Conservation (phyloP, 768 basidiomycete genomes). For the Serendipita indica region DNA sequence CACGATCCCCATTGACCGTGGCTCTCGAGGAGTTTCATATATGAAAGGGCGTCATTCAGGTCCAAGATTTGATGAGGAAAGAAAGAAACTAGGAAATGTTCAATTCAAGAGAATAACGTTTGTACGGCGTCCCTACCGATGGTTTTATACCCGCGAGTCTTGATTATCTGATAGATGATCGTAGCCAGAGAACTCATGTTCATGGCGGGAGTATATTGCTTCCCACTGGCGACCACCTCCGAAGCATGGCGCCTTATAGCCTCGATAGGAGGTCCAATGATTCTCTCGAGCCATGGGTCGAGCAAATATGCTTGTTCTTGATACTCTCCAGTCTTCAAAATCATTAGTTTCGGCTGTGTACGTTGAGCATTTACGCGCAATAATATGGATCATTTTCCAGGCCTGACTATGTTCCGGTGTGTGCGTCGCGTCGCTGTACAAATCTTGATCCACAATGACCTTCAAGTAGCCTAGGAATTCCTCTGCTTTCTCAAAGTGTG, state of each 20-base stretch:
- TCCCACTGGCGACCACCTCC: slow-evolving; percentile 22
- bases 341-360: neutral
- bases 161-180: slow-evolving; percentile 68
- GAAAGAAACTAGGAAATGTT: slow-evolving; percentile 57
- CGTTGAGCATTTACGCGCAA: slow-evolving; percentile 5
- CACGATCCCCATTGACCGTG: slow-evolving; percentile 36
- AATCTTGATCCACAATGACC: slow-evolving; percentile 34
- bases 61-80: slow-evolving; percentile 88
- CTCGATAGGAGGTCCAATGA: slow-evolving; percentile 63
- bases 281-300: slow-evolving; percentile 71
- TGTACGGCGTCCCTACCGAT: slow-evolving; percentile 47
- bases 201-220: slow-evolving; percentile 20
- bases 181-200: slow-evolving; percentile 40
- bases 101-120: slow-evolving; percentile 4
- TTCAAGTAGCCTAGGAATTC: slow-evolving; percentile 44
- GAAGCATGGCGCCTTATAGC: slow-evolving; percentile 42
- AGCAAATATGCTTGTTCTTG: slow-evolving; percentile 88
- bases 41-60: slow-evolving; percentile 56
- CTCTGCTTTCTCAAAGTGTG: slow-evolving; percentile 44
- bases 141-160: slow-evolving; percentile 79
- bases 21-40: slow-evolving; percentile 36
- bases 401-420: slow-evolving; percentile 29
- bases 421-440: slow-evolving; percentile 26
- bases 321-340: slow-evolving; percentile 61
- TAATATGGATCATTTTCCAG: slow-evolving; percentile 7